Percentiles rank a stretch among this genome's conserved stretches.
phyloP scores from a whole-genome alignment of 257 asterid species.

The Rhazya stricta region DNA sequence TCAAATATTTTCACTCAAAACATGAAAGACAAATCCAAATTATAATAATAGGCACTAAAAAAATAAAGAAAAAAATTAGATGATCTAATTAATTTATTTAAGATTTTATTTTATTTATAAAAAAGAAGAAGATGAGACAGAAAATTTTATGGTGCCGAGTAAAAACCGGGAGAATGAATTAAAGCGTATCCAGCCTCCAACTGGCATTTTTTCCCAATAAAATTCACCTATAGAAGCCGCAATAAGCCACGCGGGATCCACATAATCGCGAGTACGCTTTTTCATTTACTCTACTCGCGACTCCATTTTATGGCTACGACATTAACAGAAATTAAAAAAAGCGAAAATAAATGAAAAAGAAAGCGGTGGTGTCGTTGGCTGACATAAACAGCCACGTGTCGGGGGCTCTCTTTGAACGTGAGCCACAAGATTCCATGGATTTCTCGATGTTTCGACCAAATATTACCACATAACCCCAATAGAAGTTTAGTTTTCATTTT shows the following conservation, averaged over 20 bases:
- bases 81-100: too few relatives aligned
- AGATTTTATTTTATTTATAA: too few relatives aligned
- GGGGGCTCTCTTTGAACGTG: constrained; percentile 37
- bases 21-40: too few relatives aligned
- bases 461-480: background rate
- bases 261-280: background rate
- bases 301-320: background rate
- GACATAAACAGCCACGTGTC: constrained; percentile 62
- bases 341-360: constrained; percentile 18
- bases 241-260: background rate
- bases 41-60: too few relatives aligned
- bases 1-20: background rate
- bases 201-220: background rate
- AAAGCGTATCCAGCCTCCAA: background rate
- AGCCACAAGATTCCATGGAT: constrained; percentile 65
- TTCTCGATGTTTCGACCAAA: constrained; percentile 41
- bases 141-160: background rate
- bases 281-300: background rate
- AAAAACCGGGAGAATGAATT: background rate
- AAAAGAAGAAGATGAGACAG: background rate
- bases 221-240: background rate
- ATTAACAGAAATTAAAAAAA: background rate
- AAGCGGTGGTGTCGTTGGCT: constrained; percentile 34
- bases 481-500: constrained; percentile 10
- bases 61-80: too few relatives aligned